Evolutionary conservation across 2,329 filamentous ascomycete species (phyloP).

Genomic region (Ceratocystis huliohia): DNA sequence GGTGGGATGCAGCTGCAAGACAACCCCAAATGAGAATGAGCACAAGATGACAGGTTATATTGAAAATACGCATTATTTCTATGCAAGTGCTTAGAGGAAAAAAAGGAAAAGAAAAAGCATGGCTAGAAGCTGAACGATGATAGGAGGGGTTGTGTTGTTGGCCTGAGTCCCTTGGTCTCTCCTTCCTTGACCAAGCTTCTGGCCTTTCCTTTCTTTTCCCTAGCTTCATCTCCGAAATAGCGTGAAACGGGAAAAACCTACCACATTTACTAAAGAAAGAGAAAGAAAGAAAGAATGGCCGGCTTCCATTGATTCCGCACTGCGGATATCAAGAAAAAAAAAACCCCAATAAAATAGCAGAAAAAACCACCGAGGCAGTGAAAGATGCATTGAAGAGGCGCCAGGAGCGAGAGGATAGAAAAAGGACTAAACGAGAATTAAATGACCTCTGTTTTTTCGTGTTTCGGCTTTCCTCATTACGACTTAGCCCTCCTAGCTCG

Average conservation of each 20-base stretch:
- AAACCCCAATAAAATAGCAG: not conserved
- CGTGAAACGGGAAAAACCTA: not conserved
- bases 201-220: not conserved
- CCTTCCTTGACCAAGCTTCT: not conserved
- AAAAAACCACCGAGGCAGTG: not conserved
- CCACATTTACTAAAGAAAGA: not conserved
- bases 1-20: not conserved
- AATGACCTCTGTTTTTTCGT: not conserved
- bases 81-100: not conserved
- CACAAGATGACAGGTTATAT: not conserved
- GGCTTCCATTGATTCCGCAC: constrained; percentile 4
- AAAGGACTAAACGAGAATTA: not conserved
- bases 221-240: not conserved
- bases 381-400: not conserved
- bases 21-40: not conserved
- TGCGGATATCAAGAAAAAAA: not conserved
- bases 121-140: not conserved
- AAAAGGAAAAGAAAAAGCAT: not conserved
- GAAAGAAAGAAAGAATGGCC: not conserved
- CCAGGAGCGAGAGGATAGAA: not conserved
- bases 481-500: not conserved
- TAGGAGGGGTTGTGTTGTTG: not conserved
- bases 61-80: not conserved
- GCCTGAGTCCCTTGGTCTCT: not conserved
- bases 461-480: not conserved